A percentile compares a stretch with the other conserved stretches of the same genome.
These are phyloP conservation scores for Russula vinacea DNA, from an alignment of 768 basidiomycete species.

Conservation along the genomic window DNA sequence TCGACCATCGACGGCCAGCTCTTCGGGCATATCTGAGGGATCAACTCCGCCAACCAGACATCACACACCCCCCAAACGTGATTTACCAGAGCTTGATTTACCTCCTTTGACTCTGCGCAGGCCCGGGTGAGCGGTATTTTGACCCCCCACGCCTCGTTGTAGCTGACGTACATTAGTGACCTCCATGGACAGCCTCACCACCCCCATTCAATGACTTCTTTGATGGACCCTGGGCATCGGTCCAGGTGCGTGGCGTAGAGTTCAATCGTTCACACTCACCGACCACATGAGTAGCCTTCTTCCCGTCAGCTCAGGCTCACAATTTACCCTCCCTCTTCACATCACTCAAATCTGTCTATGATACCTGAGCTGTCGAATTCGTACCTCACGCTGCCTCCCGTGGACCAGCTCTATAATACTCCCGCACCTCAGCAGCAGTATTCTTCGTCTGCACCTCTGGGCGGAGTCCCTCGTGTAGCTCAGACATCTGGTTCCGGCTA, in stretches of 20 bases:
- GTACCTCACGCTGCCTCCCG: slow-evolving; percentile 49
- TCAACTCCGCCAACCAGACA: slow-evolving; percentile 72
- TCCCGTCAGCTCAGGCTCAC: slow-evolving; percentile 42
- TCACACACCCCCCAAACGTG: slow-evolving; percentile 57
- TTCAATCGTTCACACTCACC: slow-evolving; percentile 4
- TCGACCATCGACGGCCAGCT: slow-evolving; percentile 72
- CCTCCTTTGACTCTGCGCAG: slow-evolving; percentile 43
- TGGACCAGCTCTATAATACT: slow-evolving; percentile 51
- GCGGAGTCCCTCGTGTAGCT: slow-evolving; percentile 42
- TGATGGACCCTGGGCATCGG: slow-evolving; percentile 31
- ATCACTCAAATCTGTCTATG: slow-evolving; percentile 49
- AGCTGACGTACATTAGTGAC: slow-evolving; percentile 31
- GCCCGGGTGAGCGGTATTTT: slow-evolving; percentile 38
- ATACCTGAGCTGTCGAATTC: slow-evolving; percentile 54
- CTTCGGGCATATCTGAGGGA: slow-evolving; percentile 65
- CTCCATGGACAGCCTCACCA: slow-evolving; percentile 31
- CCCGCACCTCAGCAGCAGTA: slow-evolving; percentile 39
- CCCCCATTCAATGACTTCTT: slow-evolving; percentile 28
- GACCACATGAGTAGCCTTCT: slow-evolving; percentile 27
- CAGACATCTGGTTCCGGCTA: slow-evolving; percentile 31
- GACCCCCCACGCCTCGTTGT: slow-evolving; percentile 1
- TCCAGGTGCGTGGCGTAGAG: slow-evolving; percentile 27
- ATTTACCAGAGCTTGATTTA: slow-evolving; percentile 40
- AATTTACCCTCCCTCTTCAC: slow-evolving; percentile 47
- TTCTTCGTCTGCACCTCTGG: slow-evolving; percentile 30